Base-by-base conservation (phyloP, 139 green algal species). In the Spirogloea muscicola region DNA sequence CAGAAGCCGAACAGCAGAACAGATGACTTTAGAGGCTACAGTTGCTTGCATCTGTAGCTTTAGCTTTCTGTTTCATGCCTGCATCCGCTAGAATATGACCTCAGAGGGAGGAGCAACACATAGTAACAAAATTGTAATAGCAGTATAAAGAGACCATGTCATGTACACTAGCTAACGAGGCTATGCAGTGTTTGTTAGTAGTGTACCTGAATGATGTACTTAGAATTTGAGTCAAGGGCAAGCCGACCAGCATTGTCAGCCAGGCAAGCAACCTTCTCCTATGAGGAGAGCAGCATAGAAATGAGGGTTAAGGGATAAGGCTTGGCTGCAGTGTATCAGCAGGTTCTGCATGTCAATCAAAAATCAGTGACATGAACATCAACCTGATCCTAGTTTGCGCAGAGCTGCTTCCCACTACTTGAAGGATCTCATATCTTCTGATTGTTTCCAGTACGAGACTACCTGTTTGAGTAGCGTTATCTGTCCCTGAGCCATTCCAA, bases 211-310 rank as follows among this genome's bases (percentile, higher is more conserved):
- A 88, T 62, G 10, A 27, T 29, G 62, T 85, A 98, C 5, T 70
- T 64, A 82, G 96, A 89, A 2, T 69, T 41, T 0, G 80, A 72
- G 13, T 94, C 86, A 42, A 97, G 79, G 0, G 92, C 91, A 39
- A 99, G 85, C 63, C 85, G 79, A 3, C 91, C 94, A 40, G 91
- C 83, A 64, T 89, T 92, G 86, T 99, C 92, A 29, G 68, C 72
- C 25, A 99, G 86, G 82, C 94, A 99, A 0, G 94, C 88, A 58
- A 99, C 94, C 82, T 98, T 98, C 72, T 97, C 94, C 82, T 99
- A 93, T 44, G 27, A 67, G 41, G 7, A 59, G n/a, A n/a, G n/a
- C n/a, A n/a, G n/a, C n/a, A n/a, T n/a, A n/a, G n/a, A n/a, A n/a
- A n/a, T n/a, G n/a, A n/a, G n/a, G n/a, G n/a, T n/a, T n/a, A n/a